Evolutionary conservation across 2,329 filamentous ascomycete genomes (phyloP).

Genomic region (Xylaria sp.): DNA sequence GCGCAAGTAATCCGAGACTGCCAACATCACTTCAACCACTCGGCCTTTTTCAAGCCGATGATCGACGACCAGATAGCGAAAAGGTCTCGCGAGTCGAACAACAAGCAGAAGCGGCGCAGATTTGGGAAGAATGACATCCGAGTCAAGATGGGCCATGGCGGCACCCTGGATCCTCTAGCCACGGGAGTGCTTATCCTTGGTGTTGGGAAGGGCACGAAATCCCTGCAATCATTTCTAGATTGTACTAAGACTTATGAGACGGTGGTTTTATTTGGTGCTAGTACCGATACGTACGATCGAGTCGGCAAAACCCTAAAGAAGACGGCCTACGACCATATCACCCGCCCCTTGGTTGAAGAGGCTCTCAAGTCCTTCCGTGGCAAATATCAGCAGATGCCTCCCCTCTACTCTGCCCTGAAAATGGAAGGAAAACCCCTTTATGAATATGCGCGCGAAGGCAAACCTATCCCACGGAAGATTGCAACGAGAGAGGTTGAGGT

Average conservation of each 20-base stretch:
- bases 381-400: slow-evolving; percentile 88
- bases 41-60: slow-evolving; percentile 81
- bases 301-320: slow-evolving; percentile 84
- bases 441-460: slow-evolving; percentile 93
- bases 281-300: slow-evolving; percentile 91
- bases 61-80: slow-evolving; percentile 71
- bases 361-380: slow-evolving; percentile 81
- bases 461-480: slow-evolving; percentile 86
- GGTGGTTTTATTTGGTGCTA: slow-evolving; percentile 87
- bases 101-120: slow-evolving; percentile 69
- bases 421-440: slow-evolving; percentile 95
- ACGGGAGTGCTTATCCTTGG: slow-evolving; percentile 93
- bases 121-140: slow-evolving; percentile 69
- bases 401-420: slow-evolving; percentile 91
- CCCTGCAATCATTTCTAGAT: slow-evolving; percentile 78
- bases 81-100: slow-evolving; percentile 66
- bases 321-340: slow-evolving; percentile 83
- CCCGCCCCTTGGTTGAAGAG: slow-evolving; percentile 79
- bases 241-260: slow-evolving; percentile 97
- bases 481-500: slow-evolving; percentile 83
- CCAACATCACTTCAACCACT: slow-evolving; percentile 85
- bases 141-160: slow-evolving; percentile 96
- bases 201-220: slow-evolving; percentile 88
- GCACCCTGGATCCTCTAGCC: slow-evolving; percentile 92
- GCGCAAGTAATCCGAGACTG: slow-evolving; percentile 91